Conservation (phyloP, 495 filamentous ascomycete genomes). For the Neurospora cerealis region DNA sequence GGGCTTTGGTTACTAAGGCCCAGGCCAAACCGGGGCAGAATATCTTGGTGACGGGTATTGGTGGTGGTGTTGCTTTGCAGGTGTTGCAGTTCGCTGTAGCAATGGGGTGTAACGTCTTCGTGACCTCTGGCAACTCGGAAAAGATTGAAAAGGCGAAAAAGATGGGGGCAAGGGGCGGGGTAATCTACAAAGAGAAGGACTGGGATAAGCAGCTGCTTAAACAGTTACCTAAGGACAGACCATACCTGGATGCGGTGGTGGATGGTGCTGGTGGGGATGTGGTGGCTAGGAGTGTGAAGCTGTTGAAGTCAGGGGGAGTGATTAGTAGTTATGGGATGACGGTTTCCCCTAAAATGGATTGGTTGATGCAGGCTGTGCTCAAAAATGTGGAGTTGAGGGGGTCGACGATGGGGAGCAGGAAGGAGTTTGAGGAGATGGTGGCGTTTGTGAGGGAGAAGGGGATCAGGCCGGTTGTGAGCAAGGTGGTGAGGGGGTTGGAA, state of each 20-base stretch:
- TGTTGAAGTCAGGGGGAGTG: constrained; percentile 55
- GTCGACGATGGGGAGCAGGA: constrained; percentile 65
- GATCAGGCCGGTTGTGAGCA: constrained; percentile 54
- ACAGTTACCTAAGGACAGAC: constrained; percentile 46
- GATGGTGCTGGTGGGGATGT: constrained; percentile 73
- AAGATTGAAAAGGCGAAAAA: constrained; percentile 56
- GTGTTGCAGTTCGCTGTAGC: constrained; percentile 61
- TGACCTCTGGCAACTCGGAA: constrained; percentile 52
- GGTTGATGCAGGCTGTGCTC: constrained; percentile 58
- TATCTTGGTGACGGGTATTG: constrained; percentile 67
- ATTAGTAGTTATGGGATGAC: constrained; percentile 74
- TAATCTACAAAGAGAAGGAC: constrained; percentile 50
- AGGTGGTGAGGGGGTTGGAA: constrained; percentile 52
- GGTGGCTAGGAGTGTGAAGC: constrained; percentile 43
- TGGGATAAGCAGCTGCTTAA: constrained; percentile 61
- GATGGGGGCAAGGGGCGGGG: constrained; percentile 60
- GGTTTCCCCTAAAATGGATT: constrained; percentile 60
- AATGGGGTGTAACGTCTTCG: constrained; percentile 55
- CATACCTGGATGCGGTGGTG: constrained; percentile 57
- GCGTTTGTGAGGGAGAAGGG: constrained; percentile 55
- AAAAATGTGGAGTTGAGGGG: constrained; percentile 66
- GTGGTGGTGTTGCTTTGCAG: constrained; percentile 67
- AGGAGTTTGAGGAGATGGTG: constrained; percentile 69
- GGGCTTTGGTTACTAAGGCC: constrained; percentile 63
- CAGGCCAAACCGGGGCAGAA: constrained; percentile 51